Conservation (phyloP, 2,329 filamentous ascomycete species). For the Fusarium sp. region DNA sequence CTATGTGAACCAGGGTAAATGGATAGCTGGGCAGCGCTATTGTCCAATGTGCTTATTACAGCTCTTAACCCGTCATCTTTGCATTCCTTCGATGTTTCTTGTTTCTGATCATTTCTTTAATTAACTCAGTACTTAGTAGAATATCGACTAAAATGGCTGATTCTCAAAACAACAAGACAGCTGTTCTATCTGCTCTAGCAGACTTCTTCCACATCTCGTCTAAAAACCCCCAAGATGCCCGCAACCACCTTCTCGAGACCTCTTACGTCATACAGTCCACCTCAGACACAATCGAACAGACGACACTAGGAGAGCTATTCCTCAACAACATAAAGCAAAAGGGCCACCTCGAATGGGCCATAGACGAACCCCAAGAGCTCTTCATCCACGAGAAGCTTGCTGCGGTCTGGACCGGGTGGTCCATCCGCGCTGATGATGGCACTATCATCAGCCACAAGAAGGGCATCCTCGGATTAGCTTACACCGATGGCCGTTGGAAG, state of each 20-base stretch:
- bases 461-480: neutral
- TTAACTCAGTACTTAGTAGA: rapidly evolving
- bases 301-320: neutral
- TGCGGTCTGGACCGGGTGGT: conserved; percentile 1
- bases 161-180: neutral
- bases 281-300: neutral
- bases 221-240: neutral
- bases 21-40: neutral
- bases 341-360: neutral
- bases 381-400: neutral
- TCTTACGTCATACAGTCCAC: conserved; percentile 16
- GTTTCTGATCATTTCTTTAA: neutral
- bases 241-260: conserved; percentile 3
- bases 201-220: conserved; percentile 1
- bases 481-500: conserved; percentile 7
- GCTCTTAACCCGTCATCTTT: neutral
- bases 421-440: neutral
- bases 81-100: neutral
- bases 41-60: neutral
- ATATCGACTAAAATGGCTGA: neutral
- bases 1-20: neutral
- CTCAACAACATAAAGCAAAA: neutral
- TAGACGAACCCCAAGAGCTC: conserved; percentile 3
- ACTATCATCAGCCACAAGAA: neutral
- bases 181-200: neutral